Base-by-base conservation (phyloP, 352 stramenopile species). In the Globisporangium cederbergense region DNA sequence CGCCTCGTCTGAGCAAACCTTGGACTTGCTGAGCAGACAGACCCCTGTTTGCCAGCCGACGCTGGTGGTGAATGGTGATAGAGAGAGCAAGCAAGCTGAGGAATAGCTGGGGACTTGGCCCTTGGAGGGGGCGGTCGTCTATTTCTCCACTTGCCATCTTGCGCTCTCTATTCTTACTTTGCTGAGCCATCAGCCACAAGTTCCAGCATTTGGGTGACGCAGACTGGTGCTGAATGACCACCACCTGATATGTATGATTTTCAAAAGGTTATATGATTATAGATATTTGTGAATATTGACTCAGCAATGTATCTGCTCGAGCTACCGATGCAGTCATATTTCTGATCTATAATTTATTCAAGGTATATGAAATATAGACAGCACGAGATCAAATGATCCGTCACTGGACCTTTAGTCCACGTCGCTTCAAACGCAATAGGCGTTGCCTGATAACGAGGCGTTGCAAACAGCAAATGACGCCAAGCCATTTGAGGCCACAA, bases 401-500 rank as follows among this genome's bases (percentile, higher is more conserved):
- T 47, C 42, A 0, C 2, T 47, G 40, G 1, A 45, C 40, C 14
- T 45, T 42, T 10, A 42, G 16, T 22, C 42, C 6, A 7, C 6
- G 42, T 20, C 42, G 16, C 20, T 47, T 47, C 16, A 6, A n/a
- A 20, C 42, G 11, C 11, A 45, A 20, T 16, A 47, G 20, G 42
- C 6, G 28, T 28, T 28, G 25, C 51, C 51, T 58, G 52, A 58
- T 58, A 45, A 25, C 32, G 25, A 20, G 14, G 10, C 7, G 14
- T 20, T 10, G 43, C 45, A 22, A 30, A 25, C 4, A 13, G 43
- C 10, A 42, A 42, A 42, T 45, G 40, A 14, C 42, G 7, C 14
- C 16, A 51, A 30, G 14, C 4, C 20, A 61, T n/a, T 32, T 38
- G 11, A 9, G 10, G 22, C 51, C 60, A 66, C 38, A 66, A 61